Evolutionary conservation across 2,329 filamentous ascomycete genomes (phyloP).

Genomic region (Cladobotryum mycophilum): DNA sequence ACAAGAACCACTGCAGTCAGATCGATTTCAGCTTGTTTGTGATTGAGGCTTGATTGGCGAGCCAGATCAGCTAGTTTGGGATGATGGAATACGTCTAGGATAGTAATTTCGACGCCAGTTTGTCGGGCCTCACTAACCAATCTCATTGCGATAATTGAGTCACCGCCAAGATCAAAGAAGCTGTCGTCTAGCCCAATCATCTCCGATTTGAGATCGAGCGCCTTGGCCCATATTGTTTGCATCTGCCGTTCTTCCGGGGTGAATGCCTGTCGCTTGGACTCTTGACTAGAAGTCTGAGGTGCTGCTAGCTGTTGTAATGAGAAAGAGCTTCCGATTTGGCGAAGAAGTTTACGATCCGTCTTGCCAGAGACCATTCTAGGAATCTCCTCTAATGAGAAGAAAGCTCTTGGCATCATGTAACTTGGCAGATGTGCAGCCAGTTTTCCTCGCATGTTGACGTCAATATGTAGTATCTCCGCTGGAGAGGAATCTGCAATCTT

Average conservation of each 20-base stretch:
- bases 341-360: constrained; percentile 4
- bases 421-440: constrained; percentile 12
- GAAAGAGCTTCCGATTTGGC: background rate
- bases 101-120: constrained; percentile 1
- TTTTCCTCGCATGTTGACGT: background rate
- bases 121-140: constrained; percentile 21
- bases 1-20: constrained; percentile 3
- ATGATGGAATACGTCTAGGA: constrained; percentile 10
- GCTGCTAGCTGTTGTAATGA: background rate
- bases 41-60: too few species aligned
- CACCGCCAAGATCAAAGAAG: constrained; percentile 44
- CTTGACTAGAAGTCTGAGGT: background rate
- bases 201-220: constrained; percentile 26
- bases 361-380: constrained; percentile 18
- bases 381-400: constrained; percentile 32
- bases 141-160: constrained; percentile 44
- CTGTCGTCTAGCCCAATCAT: constrained; percentile 36
- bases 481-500: constrained; percentile 3
- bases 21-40: too few species aligned
- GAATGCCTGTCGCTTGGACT: constrained; percentile 1
- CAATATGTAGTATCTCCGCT: background rate
- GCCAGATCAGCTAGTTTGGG: background rate
- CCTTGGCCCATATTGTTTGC: constrained; percentile 28
- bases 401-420: constrained; percentile 37
- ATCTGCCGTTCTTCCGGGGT: constrained; percentile 18